A percentile compares a stretch with the other conserved stretches of the same genome.
Evolutionary conservation across 176 grass and related monocot genomes (phyloP).

Genomic region (Themeda triandra): DNA sequence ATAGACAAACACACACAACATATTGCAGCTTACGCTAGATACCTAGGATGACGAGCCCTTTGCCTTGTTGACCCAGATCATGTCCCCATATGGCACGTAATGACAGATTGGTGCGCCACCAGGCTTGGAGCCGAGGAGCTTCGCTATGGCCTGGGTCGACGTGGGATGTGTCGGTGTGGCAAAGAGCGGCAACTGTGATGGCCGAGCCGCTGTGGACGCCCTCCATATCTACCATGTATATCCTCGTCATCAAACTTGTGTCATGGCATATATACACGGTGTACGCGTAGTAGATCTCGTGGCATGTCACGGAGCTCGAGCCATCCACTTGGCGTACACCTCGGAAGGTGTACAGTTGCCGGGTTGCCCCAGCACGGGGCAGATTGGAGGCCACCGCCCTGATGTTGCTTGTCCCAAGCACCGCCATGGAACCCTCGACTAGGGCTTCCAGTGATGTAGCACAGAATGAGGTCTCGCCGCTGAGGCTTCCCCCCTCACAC

Average conservation of each 20-base stretch:
- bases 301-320: not conserved
- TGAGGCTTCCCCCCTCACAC: not conserved
- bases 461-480: not conserved
- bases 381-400: not conserved
- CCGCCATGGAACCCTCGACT: constrained; percentile 27
- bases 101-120: not conserved
- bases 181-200: not conserved
- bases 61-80: not conserved
- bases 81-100: not conserved
- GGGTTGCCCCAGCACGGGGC: constrained; percentile 3
- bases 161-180: not conserved
- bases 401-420: not conserved
- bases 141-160: not conserved
- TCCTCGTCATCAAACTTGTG: not conserved
- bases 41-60: not conserved
- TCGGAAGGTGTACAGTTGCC: not conserved
- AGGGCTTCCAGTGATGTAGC: constrained; percentile 30
- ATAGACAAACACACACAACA: too few species aligned
- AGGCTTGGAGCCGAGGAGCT: not conserved
- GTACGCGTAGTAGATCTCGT: not conserved
- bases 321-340: not conserved
- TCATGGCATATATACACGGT: not conserved
- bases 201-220: too few species aligned
- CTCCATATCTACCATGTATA: not conserved
- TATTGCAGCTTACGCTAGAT: too few species aligned